These are phyloP conservation scores for Roridomyces roridus DNA, from an alignment of 768 basidiomycete genomes.

Conservation along the genomic window DNA sequence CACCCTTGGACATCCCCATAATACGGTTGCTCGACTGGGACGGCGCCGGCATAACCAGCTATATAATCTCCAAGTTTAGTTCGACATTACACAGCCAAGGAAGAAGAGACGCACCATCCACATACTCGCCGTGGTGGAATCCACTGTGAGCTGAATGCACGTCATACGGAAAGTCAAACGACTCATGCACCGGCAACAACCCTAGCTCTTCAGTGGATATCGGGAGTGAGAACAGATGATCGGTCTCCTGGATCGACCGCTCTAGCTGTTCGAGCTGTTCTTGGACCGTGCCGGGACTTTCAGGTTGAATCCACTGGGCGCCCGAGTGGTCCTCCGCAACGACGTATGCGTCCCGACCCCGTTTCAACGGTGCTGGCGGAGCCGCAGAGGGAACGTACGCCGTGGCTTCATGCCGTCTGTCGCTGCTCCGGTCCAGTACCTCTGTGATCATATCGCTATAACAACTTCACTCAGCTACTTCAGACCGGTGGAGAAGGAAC, in stretches of 20 bases:
- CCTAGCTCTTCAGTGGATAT: conserved; percentile 17
- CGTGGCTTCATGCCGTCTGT: no score
- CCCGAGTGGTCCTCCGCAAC: background rate
- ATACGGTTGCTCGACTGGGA: no score
- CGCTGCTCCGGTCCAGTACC: conserved; percentile 7
- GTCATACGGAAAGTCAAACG: no score
- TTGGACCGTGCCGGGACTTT: background rate
- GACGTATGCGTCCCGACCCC: background rate
- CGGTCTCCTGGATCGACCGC: background rate
- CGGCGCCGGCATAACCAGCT: no score
- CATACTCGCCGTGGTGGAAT: no score
- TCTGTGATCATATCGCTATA: conserved; percentile 9
- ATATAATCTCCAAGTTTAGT: no score
- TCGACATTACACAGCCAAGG: no score
- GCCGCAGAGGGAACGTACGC: no score
- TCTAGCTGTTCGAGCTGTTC: background rate
- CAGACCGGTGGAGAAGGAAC: background rate
- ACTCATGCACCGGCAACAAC: conserved; percentile 1
- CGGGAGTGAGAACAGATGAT: conserved; percentile 9
- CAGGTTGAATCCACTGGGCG: no score
- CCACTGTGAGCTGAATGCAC: no score
- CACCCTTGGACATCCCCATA: no score
- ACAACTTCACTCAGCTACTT: background rate
- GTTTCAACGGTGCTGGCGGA: conserved; percentile 22
- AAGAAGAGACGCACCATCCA: no score